Evolutionary conservation across 1,139 yeast species (phyloP).

Genomic region (Ashbya aceris): DNA sequence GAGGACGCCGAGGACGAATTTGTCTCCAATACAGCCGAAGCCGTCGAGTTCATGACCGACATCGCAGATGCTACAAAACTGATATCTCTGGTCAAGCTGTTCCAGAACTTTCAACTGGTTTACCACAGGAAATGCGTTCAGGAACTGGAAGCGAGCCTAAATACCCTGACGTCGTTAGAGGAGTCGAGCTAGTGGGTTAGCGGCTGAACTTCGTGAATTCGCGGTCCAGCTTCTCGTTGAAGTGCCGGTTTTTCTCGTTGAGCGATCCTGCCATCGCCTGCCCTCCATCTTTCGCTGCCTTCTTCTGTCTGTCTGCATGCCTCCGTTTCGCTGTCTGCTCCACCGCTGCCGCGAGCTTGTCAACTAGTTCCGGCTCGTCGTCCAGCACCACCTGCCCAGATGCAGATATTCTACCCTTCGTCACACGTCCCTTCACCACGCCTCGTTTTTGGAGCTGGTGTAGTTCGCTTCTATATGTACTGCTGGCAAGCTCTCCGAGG

Average conservation of each 20-base stretch:
- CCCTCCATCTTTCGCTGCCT: slow-evolving; percentile 7
- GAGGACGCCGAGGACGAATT: slow-evolving; percentile 68
- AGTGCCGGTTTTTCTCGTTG: slow-evolving; percentile 71
- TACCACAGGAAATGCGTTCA: slow-evolving; percentile 48
- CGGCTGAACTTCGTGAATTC: slow-evolving; percentile 7
- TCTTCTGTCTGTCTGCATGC: slow-evolving; percentile 18
- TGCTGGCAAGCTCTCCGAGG: slow-evolving; percentile 15
- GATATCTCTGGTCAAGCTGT: slow-evolving; percentile 50
- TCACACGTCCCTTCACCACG: slow-evolving; percentile 14
- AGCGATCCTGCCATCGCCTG: slow-evolving; percentile 25
- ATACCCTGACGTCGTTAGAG: slow-evolving; percentile 35
- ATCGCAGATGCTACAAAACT: slow-evolving; percentile 59
- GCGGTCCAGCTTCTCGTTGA: slow-evolving; percentile 56
- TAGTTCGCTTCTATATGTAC: slow-evolving; percentile 30
- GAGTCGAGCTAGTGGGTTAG: slow-evolving; percentile 6
- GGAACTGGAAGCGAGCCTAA: slow-evolving; percentile 36
- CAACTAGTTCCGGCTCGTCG: slow-evolving; percentile 18
- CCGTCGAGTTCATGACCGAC: slow-evolving; percentile 68
- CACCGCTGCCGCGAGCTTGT: slow-evolving; percentile 17
- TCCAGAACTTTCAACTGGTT: slow-evolving; percentile 58
- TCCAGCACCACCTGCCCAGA: slow-evolving; percentile 11
- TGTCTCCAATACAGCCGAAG: slow-evolving; percentile 65
- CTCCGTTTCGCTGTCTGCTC: slow-evolving; percentile 20
- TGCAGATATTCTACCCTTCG: slow-evolving; percentile 9
- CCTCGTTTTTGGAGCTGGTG: slow-evolving; percentile 33